Conservation (phyloP, 2,329 filamentous ascomycete species). For the Phoma sp. region DNA sequence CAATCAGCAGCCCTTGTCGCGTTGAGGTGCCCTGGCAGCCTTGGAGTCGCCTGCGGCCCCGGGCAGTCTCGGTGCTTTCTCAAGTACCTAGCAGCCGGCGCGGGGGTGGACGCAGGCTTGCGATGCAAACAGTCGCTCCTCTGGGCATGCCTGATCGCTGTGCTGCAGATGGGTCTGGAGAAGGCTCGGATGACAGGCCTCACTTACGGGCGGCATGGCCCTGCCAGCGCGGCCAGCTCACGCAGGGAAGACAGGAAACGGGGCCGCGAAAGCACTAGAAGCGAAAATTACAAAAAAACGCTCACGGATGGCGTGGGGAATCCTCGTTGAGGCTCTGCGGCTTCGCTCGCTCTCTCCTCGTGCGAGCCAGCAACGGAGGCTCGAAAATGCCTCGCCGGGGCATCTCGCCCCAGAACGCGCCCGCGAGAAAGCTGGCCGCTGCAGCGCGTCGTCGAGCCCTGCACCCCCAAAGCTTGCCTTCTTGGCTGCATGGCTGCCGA, state of each 20-base stretch:
- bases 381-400: slow-evolving; percentile 21
- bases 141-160: slow-evolving; percentile 16
- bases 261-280: slow-evolving; percentile 14
- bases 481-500: slow-evolving; percentile 21
- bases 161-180: slow-evolving; percentile 14
- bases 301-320: slow-evolving; percentile 20
- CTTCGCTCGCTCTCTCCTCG: slow-evolving; percentile 5
- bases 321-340: slow-evolving; percentile 21
- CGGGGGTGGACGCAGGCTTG: slow-evolving; percentile 20
- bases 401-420: slow-evolving; percentile 14
- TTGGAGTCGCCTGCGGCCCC: slow-evolving; percentile 11
- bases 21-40: not conserved
- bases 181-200: slow-evolving; percentile 11
- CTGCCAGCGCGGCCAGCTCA: not conserved
- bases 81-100: slow-evolving; percentile 9
- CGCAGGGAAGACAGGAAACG: slow-evolving; percentile 12
- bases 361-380: slow-evolving; percentile 15
- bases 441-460: slow-evolving; percentile 21
- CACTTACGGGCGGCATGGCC: not conserved
- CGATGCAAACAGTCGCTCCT: slow-evolving; percentile 20
- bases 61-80: slow-evolving; percentile 19
- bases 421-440: slow-evolving; percentile 2
- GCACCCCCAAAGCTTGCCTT: slow-evolving; percentile 20
- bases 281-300: slow-evolving; percentile 15
- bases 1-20: slow-evolving; percentile 6